Base-by-base conservation (phyloP, 1,284 basidiomycete species). In the Cryptococcus sp. region DNA sequence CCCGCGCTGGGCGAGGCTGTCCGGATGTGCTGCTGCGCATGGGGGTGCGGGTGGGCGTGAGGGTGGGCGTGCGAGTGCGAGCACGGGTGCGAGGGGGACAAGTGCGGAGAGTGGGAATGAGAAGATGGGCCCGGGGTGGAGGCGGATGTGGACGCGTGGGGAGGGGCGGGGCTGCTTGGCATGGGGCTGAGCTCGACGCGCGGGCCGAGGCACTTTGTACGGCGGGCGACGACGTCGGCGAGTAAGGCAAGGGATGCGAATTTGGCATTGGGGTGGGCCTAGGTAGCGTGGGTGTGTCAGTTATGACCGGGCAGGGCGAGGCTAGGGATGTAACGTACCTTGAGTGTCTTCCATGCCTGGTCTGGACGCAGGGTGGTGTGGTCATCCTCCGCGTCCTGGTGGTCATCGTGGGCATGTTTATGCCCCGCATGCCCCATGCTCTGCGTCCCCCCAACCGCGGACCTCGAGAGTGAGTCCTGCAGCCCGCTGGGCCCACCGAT, bases 151-250 rank as follows among this genome's bases (percentile, higher is more conserved):
- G n/a, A n/a, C n/a, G n/a, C 13, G 81, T 80, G 82, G 2, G 28
- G 28, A 28, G 53, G 53, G 13, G 44, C 28, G 6, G 60, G 53
- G 39, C 42, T 50, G 52, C 52, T 82, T 40, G 54, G 46, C 37
- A 81, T 80, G 20, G 87, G 85, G 16, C 83, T 83, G 49, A 88
- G 80, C 50, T 85, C 80, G 42, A 89, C 82, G 43, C 82, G 20
- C 18, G 89, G 86, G 9, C 88, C 88, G 0, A 81, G 82, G 68
- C 88, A 92, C 69, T 84, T 86, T 35, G 88, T 87, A 45, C 88
- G 82, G 47, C 88, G 84, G 2, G 89, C 87, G 21, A 94, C 91
- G 35, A 94, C 91, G 61, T 92, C 89, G 1, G 91, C 91, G 46
- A 94, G 82, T 39, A 92, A 80, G 0, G 85, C 79, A 46, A 94